Conservation (phyloP, 2,329 filamentous ascomycete species). For the Colletotrichum echinochloae region DNA sequence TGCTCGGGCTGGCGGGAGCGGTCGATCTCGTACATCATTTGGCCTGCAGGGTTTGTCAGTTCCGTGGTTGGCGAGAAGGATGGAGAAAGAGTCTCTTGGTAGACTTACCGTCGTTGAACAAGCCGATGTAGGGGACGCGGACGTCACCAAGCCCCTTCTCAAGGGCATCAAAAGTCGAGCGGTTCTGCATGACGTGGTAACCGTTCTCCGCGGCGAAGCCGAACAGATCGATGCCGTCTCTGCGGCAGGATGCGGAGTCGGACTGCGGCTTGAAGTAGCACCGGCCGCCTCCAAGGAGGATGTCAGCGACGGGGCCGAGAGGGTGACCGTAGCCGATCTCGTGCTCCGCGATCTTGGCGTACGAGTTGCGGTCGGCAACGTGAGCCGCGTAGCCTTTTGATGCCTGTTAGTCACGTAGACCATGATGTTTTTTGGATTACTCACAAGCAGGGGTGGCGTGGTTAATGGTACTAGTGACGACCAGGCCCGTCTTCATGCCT, state of each 20-base stretch:
- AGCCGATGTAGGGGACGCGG: slow-evolving; percentile 52
- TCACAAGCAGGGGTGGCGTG: slow-evolving; percentile 49
- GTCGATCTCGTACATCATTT: slow-evolving; percentile 52
- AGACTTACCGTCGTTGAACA: slow-evolving; percentile 51
- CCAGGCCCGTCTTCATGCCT: slow-evolving; percentile 55
- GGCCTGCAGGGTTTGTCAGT: slow-evolving; percentile 27
- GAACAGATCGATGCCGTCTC: slow-evolving; percentile 52
- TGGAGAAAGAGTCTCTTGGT: not conserved
- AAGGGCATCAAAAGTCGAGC: slow-evolving; percentile 50
- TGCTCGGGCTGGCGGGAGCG: slow-evolving; percentile 45
- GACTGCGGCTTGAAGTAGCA: slow-evolving; percentile 56
- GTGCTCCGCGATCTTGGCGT: slow-evolving; percentile 53
- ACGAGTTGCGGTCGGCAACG: slow-evolving; percentile 48
- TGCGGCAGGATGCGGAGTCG: slow-evolving; percentile 51
- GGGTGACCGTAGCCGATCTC: slow-evolving; percentile 54
- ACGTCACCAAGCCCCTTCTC: slow-evolving; percentile 45
- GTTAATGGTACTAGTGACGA: slow-evolving; percentile 56
- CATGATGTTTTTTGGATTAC: not conserved
- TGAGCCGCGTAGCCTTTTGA: slow-evolving; percentile 49
- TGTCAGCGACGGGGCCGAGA: slow-evolving; percentile 52
- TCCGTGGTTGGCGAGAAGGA: not conserved
- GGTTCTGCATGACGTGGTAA: slow-evolving; percentile 52
- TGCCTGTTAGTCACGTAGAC: not conserved
- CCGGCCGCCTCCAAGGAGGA: slow-evolving; percentile 54
- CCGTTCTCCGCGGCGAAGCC: slow-evolving; percentile 49